phyloP scores from a whole-genome alignment of 164 flowering plant genomes.

The Stephania japonica region DNA sequence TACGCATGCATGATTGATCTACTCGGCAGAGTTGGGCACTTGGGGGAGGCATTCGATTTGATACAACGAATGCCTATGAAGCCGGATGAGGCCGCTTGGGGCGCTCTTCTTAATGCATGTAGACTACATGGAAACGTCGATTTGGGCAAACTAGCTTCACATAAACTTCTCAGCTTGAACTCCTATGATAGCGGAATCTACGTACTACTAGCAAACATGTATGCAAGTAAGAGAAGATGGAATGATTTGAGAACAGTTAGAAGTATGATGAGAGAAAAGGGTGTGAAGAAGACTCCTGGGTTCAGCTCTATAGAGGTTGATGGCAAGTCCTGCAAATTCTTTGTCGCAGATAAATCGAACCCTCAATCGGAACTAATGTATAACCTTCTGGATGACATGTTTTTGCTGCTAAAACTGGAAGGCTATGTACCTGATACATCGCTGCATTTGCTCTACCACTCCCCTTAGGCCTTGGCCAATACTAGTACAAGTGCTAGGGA shows the following conservation, averaged over 20 bases:
- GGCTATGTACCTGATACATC: slow-evolving; percentile 19
- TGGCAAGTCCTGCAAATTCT: slow-evolving; percentile 40
- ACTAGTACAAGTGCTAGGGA: too few species aligned
- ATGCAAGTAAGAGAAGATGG: slow-evolving; percentile 40
- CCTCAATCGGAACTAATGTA: slow-evolving; percentile 34
- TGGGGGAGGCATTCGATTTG: slow-evolving; percentile 40
- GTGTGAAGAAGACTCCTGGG: slow-evolving; percentile 49
- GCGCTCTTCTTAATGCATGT: slow-evolving; percentile 54
- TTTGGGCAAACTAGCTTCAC: slow-evolving; percentile 38
- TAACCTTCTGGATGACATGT: slow-evolving; percentile 28
- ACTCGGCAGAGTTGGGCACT: slow-evolving; percentile 40
- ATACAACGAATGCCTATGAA: slow-evolving; percentile 44
- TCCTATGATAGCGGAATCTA: slow-evolving; percentile 49
- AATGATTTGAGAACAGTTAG: slow-evolving; percentile 44
- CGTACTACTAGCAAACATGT: slow-evolving; percentile 35
- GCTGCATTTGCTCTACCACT: not conserved
- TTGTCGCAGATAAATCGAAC: slow-evolving; percentile 38
- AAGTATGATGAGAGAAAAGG: slow-evolving; percentile 39
- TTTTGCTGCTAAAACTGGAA: slow-evolving; percentile 24
- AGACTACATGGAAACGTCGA: slow-evolving; percentile 43
- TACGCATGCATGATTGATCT: slow-evolving; percentile 51
- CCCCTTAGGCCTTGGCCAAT: too few species aligned
- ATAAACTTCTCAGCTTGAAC: slow-evolving; percentile 32
- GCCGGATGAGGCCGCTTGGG: slow-evolving; percentile 50
- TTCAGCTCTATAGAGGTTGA: slow-evolving; percentile 41